phyloP scores from a whole-genome alignment of 176 grass and related monocot genomes.

The Zizania latifolia region DNA sequence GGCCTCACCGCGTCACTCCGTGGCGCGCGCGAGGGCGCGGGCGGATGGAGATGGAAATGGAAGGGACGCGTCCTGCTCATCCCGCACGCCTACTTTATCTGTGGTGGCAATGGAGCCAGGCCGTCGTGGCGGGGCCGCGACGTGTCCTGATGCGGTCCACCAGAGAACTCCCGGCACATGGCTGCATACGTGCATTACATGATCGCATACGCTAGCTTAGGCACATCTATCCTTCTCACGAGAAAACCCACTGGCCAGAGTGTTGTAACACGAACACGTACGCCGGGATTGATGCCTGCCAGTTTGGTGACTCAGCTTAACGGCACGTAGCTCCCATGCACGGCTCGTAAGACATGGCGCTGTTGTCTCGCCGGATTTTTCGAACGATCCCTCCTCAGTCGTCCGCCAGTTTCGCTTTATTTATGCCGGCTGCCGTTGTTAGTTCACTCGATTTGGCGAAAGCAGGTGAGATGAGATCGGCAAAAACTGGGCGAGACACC shows the following conservation, averaged over 20 bases:
- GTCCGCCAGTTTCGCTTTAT: not conserved
- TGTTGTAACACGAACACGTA: not conserved
- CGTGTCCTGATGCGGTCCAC: slow-evolving; percentile 33
- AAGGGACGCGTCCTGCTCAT: not conserved
- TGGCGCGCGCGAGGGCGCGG: too few relatives aligned
- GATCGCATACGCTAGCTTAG: not conserved
- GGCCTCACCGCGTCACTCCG: not conserved
- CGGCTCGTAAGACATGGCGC: not conserved
- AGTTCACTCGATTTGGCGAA: too few relatives aligned
- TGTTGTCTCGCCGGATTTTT: not conserved
- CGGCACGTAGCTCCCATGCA: not conserved
- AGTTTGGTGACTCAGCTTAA: not conserved
- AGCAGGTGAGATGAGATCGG: not conserved
- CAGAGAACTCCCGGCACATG: not conserved
- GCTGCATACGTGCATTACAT: not conserved
- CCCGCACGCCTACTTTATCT: not conserved
- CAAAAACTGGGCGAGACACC: not conserved
- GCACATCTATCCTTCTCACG: not conserved
- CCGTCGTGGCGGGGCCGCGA: slow-evolving; percentile 16
- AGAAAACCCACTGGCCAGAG: too few relatives aligned
- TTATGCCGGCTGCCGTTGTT: not conserved
- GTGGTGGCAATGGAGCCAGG: slow-evolving; percentile 36
- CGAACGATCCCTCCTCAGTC: too few relatives aligned
- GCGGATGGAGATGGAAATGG: not conserved
- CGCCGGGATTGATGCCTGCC: not conserved